Conservation (phyloP, 2,329 filamentous ascomycete species). For the Exserohilum rostratum region DNA sequence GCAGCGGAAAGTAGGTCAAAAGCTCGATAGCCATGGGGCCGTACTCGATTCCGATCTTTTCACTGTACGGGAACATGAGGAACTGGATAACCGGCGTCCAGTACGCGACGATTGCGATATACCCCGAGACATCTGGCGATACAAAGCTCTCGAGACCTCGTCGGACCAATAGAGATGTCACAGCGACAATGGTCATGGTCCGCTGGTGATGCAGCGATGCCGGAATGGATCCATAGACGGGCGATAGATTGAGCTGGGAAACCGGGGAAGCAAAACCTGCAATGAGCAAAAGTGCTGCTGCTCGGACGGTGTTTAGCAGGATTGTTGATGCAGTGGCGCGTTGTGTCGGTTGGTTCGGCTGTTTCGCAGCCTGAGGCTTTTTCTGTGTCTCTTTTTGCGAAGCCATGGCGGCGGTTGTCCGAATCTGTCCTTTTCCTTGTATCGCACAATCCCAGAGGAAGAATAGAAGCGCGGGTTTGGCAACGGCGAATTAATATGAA, state of each 20-base stretch:
- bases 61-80: conserved; percentile 71
- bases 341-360: conserved; percentile 31
- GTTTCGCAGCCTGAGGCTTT: conserved; percentile 42
- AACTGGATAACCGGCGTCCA: conserved; percentile 77
- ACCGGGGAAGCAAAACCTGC: conserved; percentile 70
- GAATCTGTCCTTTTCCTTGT: conserved; percentile 11
- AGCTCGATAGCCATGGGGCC: conserved; percentile 79
- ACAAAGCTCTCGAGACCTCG: conserved; percentile 60
- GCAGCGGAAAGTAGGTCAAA: conserved; percentile 67
- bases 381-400: conserved; percentile 42
- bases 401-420: conserved; percentile 31
- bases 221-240: conserved; percentile 86
- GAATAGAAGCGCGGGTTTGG: not conserved
- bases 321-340: conserved; percentile 30
- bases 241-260: conserved; percentile 78
- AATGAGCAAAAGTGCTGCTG: conserved; percentile 57
- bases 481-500: not conserved
- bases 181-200: conserved; percentile 69
- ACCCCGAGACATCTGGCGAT: conserved; percentile 54
- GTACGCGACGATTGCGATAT: conserved; percentile 75
- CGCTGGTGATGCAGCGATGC: conserved; percentile 72
- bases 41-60: conserved; percentile 67
- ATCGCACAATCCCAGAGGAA: not conserved
- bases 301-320: conserved; percentile 41
- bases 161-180: conserved; percentile 75